A percentile compares a stretch with the other conserved stretches of the same genome.
These are phyloP conservation scores for Jimgerdemannia flammicorona DNA, from an alignment of 192 early-diverging fungal genomes.

Conservation along the genomic window DNA sequence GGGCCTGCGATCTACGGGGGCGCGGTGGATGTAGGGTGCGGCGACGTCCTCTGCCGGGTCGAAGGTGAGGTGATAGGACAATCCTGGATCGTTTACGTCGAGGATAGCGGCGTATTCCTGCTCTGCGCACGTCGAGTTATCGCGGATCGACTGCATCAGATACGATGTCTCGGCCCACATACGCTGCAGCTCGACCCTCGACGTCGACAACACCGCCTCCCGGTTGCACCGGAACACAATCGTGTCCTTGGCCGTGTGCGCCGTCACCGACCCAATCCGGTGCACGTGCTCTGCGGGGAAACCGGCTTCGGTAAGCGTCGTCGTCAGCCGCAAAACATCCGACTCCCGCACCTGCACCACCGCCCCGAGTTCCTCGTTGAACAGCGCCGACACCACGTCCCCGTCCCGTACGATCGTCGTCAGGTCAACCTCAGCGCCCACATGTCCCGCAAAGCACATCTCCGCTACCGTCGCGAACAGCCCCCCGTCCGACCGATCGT, in stretches of 20 bases:
- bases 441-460: constrained; percentile 96
- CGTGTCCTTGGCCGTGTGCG: constrained; percentile 39
- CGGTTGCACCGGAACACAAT: constrained; percentile 50
- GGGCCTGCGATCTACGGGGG: constrained; percentile 45
- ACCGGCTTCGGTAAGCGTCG: constrained; percentile 44
- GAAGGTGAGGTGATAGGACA: constrained; percentile 78
- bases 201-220: constrained; percentile 44
- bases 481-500: constrained; percentile 98
- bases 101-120: constrained; percentile 78
- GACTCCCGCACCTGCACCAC: constrained; percentile 79
- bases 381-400: constrained; percentile 63
- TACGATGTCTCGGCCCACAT: constrained; percentile 91
- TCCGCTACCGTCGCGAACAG: constrained; percentile 88
- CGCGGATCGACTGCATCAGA: constrained; percentile 85
- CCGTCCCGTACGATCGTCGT: constrained; percentile 39
- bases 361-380: constrained; percentile 98
- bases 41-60: constrained; percentile 56
- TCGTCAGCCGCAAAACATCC: constrained; percentile 50
- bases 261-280: constrained; percentile 54
- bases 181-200: constrained; percentile 70
- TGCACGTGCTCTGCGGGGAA: constrained; percentile 55
- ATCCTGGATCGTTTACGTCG: constrained; percentile 71
- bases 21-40: constrained; percentile 9
- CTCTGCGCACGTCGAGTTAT: constrained; percentile 82
- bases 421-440: constrained; percentile 72